phyloP scores from a whole-genome alignment of 306 rosid species.

The Argentina anserina region DNA sequence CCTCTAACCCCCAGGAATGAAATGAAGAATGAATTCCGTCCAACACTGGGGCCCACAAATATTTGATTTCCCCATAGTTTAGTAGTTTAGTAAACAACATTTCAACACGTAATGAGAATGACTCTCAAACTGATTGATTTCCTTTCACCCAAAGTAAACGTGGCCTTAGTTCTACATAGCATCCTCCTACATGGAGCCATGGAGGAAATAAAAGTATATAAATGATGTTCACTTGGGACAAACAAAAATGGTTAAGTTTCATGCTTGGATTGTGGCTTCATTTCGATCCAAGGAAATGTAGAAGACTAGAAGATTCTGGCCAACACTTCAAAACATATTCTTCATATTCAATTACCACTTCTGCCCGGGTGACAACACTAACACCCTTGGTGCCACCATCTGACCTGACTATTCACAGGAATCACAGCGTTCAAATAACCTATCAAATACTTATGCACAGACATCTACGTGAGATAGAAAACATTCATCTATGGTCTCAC shows the following conservation, averaged over 20 bases:
- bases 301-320: not conserved
- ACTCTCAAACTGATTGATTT: no score
- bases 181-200: no score
- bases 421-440: conserved; percentile 13
- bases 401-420: conserved; percentile 8
- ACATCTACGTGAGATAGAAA: not conserved
- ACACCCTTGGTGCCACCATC: not conserved
- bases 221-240: not conserved
- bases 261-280: not conserved
- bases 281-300: not conserved
- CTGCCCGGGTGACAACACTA: not conserved
- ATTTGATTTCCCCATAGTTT: no score
- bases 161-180: no score
- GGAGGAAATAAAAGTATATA: not conserved
- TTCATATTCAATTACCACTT: not conserved
- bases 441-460: conserved; percentile 14
- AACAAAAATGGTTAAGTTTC: not conserved
- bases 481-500: not conserved
- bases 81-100: no score
- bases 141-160: no score
- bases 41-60: no score
- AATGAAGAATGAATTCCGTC: no score
- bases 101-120: no score
- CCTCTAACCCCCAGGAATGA: no score
- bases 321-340: not conserved